Evolutionary conservation across 2,329 filamentous ascomycete species (phyloP), one percentile per base, ranked within the genome.

Genomic region (Aureobasidium namibiae): DNA sequence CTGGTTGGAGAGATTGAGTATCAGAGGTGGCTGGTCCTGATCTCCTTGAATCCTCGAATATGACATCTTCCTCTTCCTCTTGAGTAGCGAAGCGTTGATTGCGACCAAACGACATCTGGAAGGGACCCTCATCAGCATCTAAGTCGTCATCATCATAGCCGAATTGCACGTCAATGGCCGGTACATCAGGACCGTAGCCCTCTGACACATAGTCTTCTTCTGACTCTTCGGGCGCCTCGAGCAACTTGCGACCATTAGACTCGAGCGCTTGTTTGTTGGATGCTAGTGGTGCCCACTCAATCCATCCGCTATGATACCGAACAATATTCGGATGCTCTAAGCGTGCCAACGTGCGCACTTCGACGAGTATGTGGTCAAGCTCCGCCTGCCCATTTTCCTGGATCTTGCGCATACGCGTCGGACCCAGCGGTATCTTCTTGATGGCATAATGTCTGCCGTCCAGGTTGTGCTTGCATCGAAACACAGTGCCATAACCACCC

Each of bases 311-410:
- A 66, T 82, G 83, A 65, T 88, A 88, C 24, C 84, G 78, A 36
- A 88, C 85, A 59, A 88, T 80, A 66, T 88, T 86, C 5, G 76
- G 77, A 68, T 88, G 85, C 46, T 87, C 81, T 16, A 87, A 73
- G 26, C 76, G 75, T 48, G 85, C 84, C 45, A 88, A 73, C 0
- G 82, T 83, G 49, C 82, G 76, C 9, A 87, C 79, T 69, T 87
- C 84, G 59, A 78, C 77, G 57, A 86, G 74, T 33, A 86, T 76
- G 52, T 72, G 75, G 64, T 84, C 81, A 42, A 85, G 70, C 61
- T 82, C 81, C 56, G 76, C 72, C 33, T 79, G 72, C 1, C 79
- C 80, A 23, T 76, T 74, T 56, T 77, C 72, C 48, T 79, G 74
- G n/a, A 84, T 75, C 62, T 75, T 76, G 36, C 76, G 75, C 10